phyloP scores from a whole-genome alignment of 2,329 filamentous ascomycete species.

The Ophiocordyceps camponoti-leonardi region DNA sequence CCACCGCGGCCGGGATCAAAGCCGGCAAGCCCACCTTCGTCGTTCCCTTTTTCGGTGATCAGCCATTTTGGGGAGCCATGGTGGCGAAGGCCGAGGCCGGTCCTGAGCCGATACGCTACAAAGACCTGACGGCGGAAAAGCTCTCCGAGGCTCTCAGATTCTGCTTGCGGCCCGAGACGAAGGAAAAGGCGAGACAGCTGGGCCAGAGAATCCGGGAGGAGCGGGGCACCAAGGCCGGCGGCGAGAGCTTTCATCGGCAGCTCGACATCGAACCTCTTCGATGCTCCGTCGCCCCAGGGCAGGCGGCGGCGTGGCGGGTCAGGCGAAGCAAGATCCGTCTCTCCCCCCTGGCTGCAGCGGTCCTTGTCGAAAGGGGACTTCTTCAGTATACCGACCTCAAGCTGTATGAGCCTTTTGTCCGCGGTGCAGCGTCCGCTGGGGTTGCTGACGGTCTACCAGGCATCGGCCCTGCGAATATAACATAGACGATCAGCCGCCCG shows the following conservation, averaged over 20 bases:
- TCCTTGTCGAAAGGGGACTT: conserved; percentile 45
- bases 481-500: conserved; percentile 61
- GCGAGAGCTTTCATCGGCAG: conserved; percentile 53
- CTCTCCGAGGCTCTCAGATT: conserved; percentile 46
- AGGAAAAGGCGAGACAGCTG: conserved; percentile 36
- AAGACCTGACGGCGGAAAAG: conserved; percentile 46
- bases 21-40: conserved; percentile 66
- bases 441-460: conserved; percentile 13
- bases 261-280: conserved; percentile 48
- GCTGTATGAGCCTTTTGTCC: conserved; percentile 32
- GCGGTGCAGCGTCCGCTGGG: not conserved
- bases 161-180: conserved; percentile 41
- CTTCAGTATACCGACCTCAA: conserved; percentile 57
- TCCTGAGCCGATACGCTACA: conserved; percentile 51
- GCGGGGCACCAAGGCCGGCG: conserved; percentile 44
- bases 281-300: conserved; percentile 50
- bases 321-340: conserved; percentile 48
- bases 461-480: conserved; percentile 48
- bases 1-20: conserved; percentile 72
- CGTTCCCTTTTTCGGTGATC: conserved; percentile 76
- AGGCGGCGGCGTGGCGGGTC: conserved; percentile 59
- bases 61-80: conserved; percentile 72
- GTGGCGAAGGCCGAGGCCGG: conserved; percentile 56
- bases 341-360: conserved; percentile 55
- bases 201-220: conserved; percentile 51